Percentiles rank a stretch among this genome's conserved stretches.
Evolutionary conservation across 2,329 filamentous ascomycete genomes (phyloP).

Genomic region (Microdochium nivale): DNA sequence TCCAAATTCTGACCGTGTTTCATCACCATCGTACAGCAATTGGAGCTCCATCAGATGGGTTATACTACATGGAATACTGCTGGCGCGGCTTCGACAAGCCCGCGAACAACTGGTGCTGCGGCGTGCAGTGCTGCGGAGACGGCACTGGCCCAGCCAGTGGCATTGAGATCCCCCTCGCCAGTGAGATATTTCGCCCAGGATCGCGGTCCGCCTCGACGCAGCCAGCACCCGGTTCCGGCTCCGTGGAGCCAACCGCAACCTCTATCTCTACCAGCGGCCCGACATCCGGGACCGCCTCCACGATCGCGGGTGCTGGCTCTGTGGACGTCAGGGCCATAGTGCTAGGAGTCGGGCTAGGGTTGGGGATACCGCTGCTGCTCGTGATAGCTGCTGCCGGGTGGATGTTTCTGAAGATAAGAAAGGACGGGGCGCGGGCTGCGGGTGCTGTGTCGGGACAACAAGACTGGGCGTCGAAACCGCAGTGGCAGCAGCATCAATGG

Average conservation of each 20-base stretch:
- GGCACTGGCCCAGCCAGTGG: neutral
- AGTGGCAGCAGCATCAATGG: too few species aligned
- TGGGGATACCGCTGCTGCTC: neutral
- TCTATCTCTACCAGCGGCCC: neutral
- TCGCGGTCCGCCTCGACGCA: neutral
- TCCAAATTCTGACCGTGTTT: neutral
- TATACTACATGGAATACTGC: neutral
- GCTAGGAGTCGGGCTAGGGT: neutral
- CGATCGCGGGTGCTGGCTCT: neutral
- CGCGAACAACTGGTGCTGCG: neutral
- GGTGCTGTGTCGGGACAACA: too few species aligned
- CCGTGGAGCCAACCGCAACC: neutral
- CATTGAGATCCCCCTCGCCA: neutral
- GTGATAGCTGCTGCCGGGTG: neutral
- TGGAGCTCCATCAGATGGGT: neutral
- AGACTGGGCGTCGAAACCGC: too few species aligned
- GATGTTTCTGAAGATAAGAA: neutral
- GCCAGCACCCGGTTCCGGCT: neutral
- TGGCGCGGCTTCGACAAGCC: neutral
- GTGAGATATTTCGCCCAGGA: neutral
- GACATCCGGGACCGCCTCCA: neutral
- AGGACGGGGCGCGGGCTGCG: too few species aligned
- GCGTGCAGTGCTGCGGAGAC: neutral
- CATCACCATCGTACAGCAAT: neutral
- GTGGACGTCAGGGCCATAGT: neutral